Evolutionary conservation across 2,329 filamentous ascomycete species (phyloP), one percentile per base, ranked within the genome.

Genomic region (Ilyonectria mors-panacis): DNA sequence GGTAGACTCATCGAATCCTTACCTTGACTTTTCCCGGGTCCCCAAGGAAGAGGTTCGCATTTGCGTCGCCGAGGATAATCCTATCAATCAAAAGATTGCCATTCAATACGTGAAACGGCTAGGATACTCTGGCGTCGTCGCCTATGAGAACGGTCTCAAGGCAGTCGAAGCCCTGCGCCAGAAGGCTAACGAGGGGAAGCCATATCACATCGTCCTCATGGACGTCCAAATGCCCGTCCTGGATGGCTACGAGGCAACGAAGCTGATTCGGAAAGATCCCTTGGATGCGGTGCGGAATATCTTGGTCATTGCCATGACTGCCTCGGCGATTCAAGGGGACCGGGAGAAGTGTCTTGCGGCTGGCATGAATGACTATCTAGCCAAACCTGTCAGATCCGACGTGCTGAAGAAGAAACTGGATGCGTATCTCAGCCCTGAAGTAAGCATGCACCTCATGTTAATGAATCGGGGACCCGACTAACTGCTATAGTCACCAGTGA

Each of bases 261-360:
- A 92, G 71, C 87, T 94, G 65, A 90, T 98, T 50, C 91, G 95
- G 10, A 89, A 89, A 72, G 94, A 98, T 78, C 79, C 89, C 0
- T 88, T 94, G 65, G 91, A 94, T 39, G 88, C 88, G 8, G 94
- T 98, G 12, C 88, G 93, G 59, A 91, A 93, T 70, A 89, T 97
- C 1, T 85, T 98, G n/a, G 93, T 98, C 55, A 98, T 98, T 74
- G 95, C 95, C 61, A 98, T 98, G 95, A 98, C 95, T 1, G 95
- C 95, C 1, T 95, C 92, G 28, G 95, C 95, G 3, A 98, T 98
- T 68, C 93, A 96, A 78, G 95, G 95, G 19, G 95, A 98, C 78
- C 88, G 95, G 54, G 95, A 98, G 79, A 98, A 97, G 82, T 98
- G 95, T 74, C 84, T 98, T n/a, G 94, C 94, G 56, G 94, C 94